These are phyloP conservation scores for Sugiyamaella boreocaroliniensis DNA, from an alignment of 805 yeast species.

Conservation along the genomic window DNA sequence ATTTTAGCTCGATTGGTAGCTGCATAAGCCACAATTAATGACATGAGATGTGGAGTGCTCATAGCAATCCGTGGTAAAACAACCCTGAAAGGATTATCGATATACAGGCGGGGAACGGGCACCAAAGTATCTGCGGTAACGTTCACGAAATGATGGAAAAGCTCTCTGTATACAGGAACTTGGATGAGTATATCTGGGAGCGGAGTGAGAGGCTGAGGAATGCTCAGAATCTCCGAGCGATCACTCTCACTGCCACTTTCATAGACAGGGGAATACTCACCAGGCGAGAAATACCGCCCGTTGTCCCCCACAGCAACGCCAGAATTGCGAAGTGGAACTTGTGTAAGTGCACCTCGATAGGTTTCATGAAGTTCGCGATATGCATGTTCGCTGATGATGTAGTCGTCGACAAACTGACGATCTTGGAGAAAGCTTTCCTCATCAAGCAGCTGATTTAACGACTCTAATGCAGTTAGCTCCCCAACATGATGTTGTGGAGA, in stretches of 20 bases:
- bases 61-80: constrained; percentile 64
- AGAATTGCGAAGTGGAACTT: constrained; percentile 9
- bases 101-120: constrained; percentile 55
- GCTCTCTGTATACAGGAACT: constrained; percentile 53
- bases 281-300: background rate
- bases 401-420: constrained; percentile 11
- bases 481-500: background rate
- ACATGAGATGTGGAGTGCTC: constrained; percentile 47
- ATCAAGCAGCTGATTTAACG: background rate
- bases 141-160: constrained; percentile 56
- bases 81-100: constrained; percentile 58
- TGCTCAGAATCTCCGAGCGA: constrained; percentile 2
- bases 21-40: constrained; percentile 49
- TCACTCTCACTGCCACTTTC: constrained; percentile 2
- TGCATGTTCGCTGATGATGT: constrained; percentile 13
- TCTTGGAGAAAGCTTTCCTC: constrained; percentile 10
- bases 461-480: background rate
- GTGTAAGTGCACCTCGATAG: constrained; percentile 7
- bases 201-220: constrained; percentile 37
- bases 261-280: background rate
- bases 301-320: background rate
- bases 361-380: background rate
- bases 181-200: constrained; percentile 55
- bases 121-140: constrained; percentile 56
- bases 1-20: constrained; percentile 33